Evolutionary conservation across 78 protist species (phyloP), one percentile per base, ranked within the genome.

Genomic region (Speleostelium caveatum): DNA sequence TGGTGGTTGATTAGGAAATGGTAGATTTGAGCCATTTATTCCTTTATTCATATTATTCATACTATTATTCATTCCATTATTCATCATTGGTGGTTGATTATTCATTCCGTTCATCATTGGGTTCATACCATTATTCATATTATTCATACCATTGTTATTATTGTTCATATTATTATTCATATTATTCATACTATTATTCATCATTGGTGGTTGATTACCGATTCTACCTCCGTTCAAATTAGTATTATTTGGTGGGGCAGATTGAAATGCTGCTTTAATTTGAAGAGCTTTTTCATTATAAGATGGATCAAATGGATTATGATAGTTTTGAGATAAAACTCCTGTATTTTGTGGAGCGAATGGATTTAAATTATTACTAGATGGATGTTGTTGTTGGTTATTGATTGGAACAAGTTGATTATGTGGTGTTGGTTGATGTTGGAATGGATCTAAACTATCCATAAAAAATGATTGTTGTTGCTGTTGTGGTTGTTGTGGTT

Each of bases 231-330:
- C 42, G 16, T 28, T 66, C 17, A 53, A 19, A 61, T 17, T 30
- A 1, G 32, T 42, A 16, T 41, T 19, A 22, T 63, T 32, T 55
- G 30, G 38, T 56, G 61, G 89, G 1, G 78, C 38, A 12, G 91
- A 83, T 58, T 69, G 61, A 22, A 83, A 83, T 21, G 91, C 91
- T 45, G 91, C 91, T 53, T 83, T 83, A 36, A 83, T 83, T 59
- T 83, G 91, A 0, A 83, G 30, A 28, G 91, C 91, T 60, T 69
- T 83, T 53, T 67, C 80, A 35, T 78, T 78, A 28, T 66, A 66
- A 1, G 75, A 62, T 53, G 87, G 87, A 21, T 78, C 87, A 49
- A 83, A 83, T 24, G 76, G 75, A 35, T 72, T 72, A 33, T 72
- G 41, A 33, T 72, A 72, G 33, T 72, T 72, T 22, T 55, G 21